Evolutionary conservation across 1,139 yeast genomes (phyloP).

Genomic region (Meyerozyma sp.): DNA sequence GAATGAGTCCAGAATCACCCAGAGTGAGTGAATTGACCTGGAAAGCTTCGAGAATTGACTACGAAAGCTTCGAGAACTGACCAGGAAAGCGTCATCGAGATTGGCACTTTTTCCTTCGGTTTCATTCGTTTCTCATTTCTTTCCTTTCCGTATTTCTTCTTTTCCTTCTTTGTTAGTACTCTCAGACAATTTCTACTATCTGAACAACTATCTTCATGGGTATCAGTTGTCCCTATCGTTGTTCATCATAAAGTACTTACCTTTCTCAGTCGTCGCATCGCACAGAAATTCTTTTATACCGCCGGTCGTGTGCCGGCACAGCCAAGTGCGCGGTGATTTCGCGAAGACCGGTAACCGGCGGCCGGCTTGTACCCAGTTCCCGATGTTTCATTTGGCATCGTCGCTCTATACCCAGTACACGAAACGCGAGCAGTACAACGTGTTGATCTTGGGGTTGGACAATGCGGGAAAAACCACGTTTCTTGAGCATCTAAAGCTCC

Average conservation of each 20-base stretch:
- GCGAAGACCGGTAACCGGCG: too few relatives aligned
- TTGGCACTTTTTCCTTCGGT: too few relatives aligned
- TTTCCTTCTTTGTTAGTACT: not conserved
- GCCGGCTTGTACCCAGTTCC: not conserved
- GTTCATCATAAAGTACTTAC: slow-evolving; percentile 1
- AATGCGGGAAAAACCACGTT: slow-evolving; percentile 94
- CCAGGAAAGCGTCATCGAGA: too few relatives aligned
- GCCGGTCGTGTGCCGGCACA: not conserved
- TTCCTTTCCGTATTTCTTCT: not conserved
- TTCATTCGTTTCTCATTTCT: too few relatives aligned
- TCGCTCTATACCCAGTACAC: slow-evolving; percentile 45
- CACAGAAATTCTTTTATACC: slow-evolving; percentile 1
- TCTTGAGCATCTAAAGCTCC: slow-evolving; percentile 42
- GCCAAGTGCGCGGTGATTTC: too few relatives aligned
- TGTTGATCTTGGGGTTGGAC: slow-evolving; percentile 83
- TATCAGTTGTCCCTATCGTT: slow-evolving; percentile 5
- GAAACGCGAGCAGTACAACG: slow-evolving; percentile 45
- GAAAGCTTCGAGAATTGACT: too few relatives aligned
- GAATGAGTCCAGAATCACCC: not conserved
- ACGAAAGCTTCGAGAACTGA: too few relatives aligned
- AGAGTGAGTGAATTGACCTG: too few relatives aligned
- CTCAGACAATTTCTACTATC: slow-evolving; percentile 4
- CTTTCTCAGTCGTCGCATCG: slow-evolving; percentile 1
- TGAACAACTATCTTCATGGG: slow-evolving; percentile 4
- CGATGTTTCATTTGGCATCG: slow-evolving; percentile 44